phyloP scores from a whole-genome alignment of 2,329 filamentous ascomycete genomes.

The Colletotrichum higginsianum region DNA sequence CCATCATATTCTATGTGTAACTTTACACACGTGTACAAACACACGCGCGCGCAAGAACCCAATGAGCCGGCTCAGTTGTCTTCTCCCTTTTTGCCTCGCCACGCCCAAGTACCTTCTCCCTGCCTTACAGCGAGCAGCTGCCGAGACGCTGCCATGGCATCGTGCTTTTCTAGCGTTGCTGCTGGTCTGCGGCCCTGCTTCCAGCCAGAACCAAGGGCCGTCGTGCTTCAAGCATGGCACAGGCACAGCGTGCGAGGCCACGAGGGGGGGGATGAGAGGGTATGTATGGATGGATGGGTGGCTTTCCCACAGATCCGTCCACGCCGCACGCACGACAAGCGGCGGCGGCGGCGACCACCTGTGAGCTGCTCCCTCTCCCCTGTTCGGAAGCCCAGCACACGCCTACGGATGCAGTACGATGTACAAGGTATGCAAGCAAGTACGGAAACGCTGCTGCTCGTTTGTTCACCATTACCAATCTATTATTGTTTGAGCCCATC shows the following conservation, averaged over 20 bases:
- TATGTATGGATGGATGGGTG: slow-evolving; percentile 14
- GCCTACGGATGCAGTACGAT: neutral
- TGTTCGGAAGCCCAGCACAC: neutral
- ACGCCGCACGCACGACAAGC: slow-evolving; percentile 26
- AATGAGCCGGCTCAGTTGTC: neutral
- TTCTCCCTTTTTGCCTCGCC: neutral
- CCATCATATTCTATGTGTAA: neutral
- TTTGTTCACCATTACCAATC: slow-evolving; percentile 29
- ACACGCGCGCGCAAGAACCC: neutral
- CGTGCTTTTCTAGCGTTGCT: slow-evolving; percentile 24
- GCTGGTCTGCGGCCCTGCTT: slow-evolving; percentile 29
- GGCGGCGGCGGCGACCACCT: neutral
- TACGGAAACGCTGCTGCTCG: neutral
- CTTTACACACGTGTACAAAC: neutral
- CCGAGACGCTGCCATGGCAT: slow-evolving; percentile 27
- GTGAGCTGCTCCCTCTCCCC: slow-evolving; percentile 9
- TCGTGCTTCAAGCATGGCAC: slow-evolving; percentile 17
- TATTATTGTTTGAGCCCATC: slow-evolving; percentile 31
- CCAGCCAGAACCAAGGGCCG: slow-evolving; percentile 19
- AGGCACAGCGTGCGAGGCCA: slow-evolving; percentile 14
- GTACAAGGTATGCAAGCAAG: slow-evolving; percentile 4
- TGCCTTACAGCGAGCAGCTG: slow-evolving; percentile 14
- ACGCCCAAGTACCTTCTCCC: neutral
- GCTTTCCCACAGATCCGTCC: slow-evolving; percentile 29
- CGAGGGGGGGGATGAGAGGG: slow-evolving; percentile 11